These are phyloP conservation scores for Mortierella sp. DNA, from an alignment of 371 early-diverging fungal species.

Conservation along the genomic window DNA sequence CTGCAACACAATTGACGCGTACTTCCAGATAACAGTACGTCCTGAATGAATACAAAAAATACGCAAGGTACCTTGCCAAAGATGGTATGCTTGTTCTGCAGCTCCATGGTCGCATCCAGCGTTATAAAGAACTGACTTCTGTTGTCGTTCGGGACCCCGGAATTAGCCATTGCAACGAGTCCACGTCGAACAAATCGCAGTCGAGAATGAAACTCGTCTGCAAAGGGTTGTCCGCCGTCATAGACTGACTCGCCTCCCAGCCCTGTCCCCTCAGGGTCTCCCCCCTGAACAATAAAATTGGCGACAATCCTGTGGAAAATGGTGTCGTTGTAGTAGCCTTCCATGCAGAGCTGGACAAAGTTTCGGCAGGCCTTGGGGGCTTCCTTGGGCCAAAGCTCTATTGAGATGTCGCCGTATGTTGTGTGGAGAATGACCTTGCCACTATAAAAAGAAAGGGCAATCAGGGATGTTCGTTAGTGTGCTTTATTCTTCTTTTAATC, in stretches of 20 bases:
- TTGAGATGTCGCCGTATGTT: slow-evolving; percentile 88
- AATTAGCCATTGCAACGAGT: slow-evolving; percentile 92
- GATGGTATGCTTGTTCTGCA: slow-evolving; percentile 89
- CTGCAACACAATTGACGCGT: not conserved
- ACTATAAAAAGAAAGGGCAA: slow-evolving; percentile 58
- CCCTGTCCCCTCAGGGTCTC: slow-evolving; percentile 95
- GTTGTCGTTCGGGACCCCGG: slow-evolving; percentile 81
- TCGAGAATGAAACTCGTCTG: slow-evolving; percentile 93
- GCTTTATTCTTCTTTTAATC: not conserved
- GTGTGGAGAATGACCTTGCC: slow-evolving; percentile 94
- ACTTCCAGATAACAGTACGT: not conserved
- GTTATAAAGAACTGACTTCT: slow-evolving; percentile 96
- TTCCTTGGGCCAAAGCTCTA: slow-evolving; percentile 96
- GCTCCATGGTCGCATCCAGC: slow-evolving; percentile 85
- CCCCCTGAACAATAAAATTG: slow-evolving; percentile 95
- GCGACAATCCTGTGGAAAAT: slow-evolving; percentile 92
- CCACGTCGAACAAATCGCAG: slow-evolving; percentile 91
- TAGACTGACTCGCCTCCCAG: slow-evolving; percentile 93
- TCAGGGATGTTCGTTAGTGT: not conserved
- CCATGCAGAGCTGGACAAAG: slow-evolving; percentile 91
- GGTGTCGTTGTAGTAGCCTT: slow-evolving; percentile 87
- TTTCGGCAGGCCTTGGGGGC: slow-evolving; percentile 92
- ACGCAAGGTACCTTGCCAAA: slow-evolving; percentile 84
- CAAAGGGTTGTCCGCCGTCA: slow-evolving; percentile 79
- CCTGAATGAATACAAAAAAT: not conserved